Percentiles rank a stretch among this genome's conserved stretches.
phyloP scores from a whole-genome alignment of 1,284 basidiomycete species.

The Puccinia brachypodii region DNA sequence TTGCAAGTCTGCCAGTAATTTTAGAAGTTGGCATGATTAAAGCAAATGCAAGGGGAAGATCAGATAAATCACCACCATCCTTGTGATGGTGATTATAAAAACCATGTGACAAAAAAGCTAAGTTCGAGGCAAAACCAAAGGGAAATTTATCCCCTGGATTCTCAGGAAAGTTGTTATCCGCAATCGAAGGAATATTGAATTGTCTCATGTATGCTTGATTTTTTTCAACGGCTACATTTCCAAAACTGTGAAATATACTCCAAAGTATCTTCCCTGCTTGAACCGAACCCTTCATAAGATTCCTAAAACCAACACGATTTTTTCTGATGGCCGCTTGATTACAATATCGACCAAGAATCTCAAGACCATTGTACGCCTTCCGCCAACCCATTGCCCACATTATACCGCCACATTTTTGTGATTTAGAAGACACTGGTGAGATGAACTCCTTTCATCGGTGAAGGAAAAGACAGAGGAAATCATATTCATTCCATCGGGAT shows the following conservation, averaged over 20 bases:
- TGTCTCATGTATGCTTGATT: slow-evolving; percentile 3
- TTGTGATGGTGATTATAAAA: slow-evolving; percentile 26
- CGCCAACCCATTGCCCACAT: slow-evolving; percentile 11
- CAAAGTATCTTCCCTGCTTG: background rate
- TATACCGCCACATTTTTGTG: background rate
- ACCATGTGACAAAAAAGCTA: slow-evolving; percentile 1
- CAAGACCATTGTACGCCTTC: background rate
- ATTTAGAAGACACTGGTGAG: slow-evolving; percentile 6
- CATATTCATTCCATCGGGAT: background rate
- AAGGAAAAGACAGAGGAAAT: slow-evolving; percentile 1
- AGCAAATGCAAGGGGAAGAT: slow-evolving; percentile 16
- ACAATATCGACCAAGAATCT: slow-evolving; percentile 19
- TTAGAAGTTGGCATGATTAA: slow-evolving; percentile 2
- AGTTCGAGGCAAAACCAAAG: slow-evolving; percentile 11
- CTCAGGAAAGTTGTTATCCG: slow-evolving; percentile 3
- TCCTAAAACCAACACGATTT: background rate
- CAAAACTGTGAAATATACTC: slow-evolving; percentile 3
- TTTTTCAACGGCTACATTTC: slow-evolving; percentile 1
- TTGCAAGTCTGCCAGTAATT: slow-evolving; percentile 6
- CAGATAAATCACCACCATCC: slow-evolving; percentile 15
- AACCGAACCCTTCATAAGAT: background rate
- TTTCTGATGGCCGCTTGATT: background rate
- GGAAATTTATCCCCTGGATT: slow-evolving; percentile 1
- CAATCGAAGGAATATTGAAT: slow-evolving; percentile 8
- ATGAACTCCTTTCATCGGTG: slow-evolving; percentile 14